Conservation (phyloP, 352 stramenopile genomes). For the Pythium graminicola region DNA sequence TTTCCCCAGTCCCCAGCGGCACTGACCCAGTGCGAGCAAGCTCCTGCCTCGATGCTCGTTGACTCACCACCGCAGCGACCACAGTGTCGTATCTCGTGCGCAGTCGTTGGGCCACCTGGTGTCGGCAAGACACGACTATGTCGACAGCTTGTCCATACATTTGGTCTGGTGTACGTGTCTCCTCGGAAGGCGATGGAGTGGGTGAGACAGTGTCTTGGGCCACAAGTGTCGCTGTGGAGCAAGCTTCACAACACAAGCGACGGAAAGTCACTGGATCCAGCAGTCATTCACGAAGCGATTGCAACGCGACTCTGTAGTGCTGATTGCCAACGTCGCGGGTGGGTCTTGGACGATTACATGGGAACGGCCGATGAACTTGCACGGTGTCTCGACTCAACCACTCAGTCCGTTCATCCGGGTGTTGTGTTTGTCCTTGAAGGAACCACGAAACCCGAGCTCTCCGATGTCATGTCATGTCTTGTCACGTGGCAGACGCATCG, state of each 20-base stretch:
- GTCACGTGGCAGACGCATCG: constrained; percentile 36
- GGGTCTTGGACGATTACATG: constrained; percentile 57
- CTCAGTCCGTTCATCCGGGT: constrained; percentile 30
- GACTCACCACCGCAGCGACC: constrained; percentile 3
- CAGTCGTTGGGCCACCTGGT: constrained; percentile 31
- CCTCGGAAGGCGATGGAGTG: constrained; percentile 41
- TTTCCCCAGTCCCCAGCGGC: constrained; percentile 34
- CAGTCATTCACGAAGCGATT: constrained; percentile 32
- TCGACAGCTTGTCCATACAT: constrained; percentile 20
- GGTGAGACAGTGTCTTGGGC: constrained; percentile 48
- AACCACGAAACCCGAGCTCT: background rate
- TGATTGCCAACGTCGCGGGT: constrained; percentile 52
- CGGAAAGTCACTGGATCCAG: background rate
- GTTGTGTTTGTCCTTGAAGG: constrained; percentile 49
- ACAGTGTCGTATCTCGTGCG: constrained; percentile 25
- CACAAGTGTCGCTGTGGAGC: constrained; percentile 23
- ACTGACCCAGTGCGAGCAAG: constrained; percentile 11
- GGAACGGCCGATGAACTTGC: constrained; percentile 27
- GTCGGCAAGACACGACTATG: constrained; percentile 34
- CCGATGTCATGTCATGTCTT: constrained; percentile 27
- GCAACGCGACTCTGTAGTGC: constrained; percentile 39
- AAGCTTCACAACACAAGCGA: constrained; percentile 9
- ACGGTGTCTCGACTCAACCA: constrained; percentile 11
- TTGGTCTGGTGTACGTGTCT: constrained; percentile 45
- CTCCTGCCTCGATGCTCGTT: constrained; percentile 12